These are phyloP conservation scores for Globisporangium cystogenes DNA, from an alignment of 352 stramenopile genomes.

Conservation along the genomic window DNA sequence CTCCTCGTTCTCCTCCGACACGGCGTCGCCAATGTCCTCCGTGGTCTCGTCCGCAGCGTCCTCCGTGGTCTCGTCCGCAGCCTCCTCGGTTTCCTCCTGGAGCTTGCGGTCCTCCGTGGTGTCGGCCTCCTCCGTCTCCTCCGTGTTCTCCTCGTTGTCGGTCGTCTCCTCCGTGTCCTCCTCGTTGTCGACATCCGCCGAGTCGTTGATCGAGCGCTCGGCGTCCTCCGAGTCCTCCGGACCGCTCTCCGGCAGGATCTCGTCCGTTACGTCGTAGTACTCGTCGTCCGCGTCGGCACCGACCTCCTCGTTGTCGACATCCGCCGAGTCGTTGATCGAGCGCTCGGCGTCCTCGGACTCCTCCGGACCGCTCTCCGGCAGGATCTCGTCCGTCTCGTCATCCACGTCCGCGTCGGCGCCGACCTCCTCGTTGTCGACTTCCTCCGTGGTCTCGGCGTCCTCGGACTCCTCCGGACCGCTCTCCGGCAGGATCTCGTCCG, in stretches of 20 bases:
- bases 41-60: neutral
- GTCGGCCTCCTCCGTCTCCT: neutral
- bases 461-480: neutral
- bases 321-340: neutral
- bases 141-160: too few relatives aligned
- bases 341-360: conserved; percentile 1
- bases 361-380: conserved; percentile 5
- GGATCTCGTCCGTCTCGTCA: conserved; percentile 4
- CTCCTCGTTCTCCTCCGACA: neutral
- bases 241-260: conserved; percentile 3
- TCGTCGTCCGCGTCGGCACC: neutral
- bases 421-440: neutral
- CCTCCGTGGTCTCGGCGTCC: neutral
- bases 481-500: neutral
- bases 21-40: neutral
- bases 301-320: neutral
- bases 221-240: neutral
- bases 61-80: neutral
- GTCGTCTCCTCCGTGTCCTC: neutral
- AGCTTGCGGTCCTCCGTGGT: neutral
- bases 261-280: neutral
- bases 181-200: conserved; percentile 1
- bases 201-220: neutral
- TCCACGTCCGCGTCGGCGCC: neutral
- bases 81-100: neutral